A percentile compares a stretch with the other conserved stretches of the same genome.
Evolutionary conservation across 805 yeast genomes (phyloP).

Genomic region (Saccharomycopsis olivae): DNA sequence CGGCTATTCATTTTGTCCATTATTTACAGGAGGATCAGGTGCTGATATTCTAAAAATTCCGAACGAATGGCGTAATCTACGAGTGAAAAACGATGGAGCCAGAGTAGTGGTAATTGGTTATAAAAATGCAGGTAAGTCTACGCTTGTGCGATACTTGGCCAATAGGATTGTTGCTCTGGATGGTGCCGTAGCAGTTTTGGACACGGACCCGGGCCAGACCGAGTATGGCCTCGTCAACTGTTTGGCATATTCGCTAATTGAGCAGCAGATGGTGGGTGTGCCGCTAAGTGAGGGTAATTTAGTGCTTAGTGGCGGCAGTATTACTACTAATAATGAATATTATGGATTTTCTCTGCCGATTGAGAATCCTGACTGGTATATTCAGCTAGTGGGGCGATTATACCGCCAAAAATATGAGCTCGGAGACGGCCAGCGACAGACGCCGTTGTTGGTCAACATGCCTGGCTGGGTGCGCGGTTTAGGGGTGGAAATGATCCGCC

Average conservation of each 20-base stretch:
- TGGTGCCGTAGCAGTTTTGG: conserved; percentile 31
- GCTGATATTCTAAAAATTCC: no score
- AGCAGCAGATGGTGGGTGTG: no score
- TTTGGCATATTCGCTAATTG: conserved; percentile 33
- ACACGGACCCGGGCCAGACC: conserved; percentile 50
- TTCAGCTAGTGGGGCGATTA: conserved; percentile 23
- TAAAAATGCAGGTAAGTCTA: conserved; percentile 48
- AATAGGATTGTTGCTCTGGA: conserved; percentile 25
- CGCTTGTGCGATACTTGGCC: conserved; percentile 33
- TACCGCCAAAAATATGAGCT: conserved; percentile 16
- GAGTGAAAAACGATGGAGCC: no score
- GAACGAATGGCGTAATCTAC: no score
- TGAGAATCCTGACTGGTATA: conserved; percentile 25
- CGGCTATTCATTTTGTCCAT: no score
- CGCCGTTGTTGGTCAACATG: conserved; percentile 24
- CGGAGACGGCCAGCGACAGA: conserved; percentile 18
- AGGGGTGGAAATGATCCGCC: conserved; percentile 32
- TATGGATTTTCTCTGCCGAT: conserved; percentile 32
- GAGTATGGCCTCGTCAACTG: conserved; percentile 39
- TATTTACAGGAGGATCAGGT: no score
- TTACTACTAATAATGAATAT: conserved; percentile 24
- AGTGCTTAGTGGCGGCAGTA: no score
- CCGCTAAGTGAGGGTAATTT: no score
- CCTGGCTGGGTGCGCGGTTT: conserved; percentile 39
- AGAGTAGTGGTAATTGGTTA: conserved; percentile 36